Conservation (phyloP, 2,329 filamentous ascomycete genomes). For the Chrysosphaeria jannelii region DNA sequence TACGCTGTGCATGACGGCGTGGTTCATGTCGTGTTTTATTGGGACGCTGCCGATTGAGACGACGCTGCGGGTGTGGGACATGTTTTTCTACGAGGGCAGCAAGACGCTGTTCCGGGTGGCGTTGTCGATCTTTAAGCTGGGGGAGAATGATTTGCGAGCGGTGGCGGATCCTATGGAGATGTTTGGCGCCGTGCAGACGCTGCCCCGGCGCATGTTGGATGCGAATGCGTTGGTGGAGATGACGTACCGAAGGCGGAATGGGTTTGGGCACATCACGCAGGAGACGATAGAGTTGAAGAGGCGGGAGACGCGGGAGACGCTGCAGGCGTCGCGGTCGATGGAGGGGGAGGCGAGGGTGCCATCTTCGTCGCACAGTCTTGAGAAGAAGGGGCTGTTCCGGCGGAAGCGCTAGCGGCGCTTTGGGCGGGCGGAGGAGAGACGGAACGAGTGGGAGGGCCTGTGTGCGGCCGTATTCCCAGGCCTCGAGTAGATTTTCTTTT, state of each 20-base stretch:
- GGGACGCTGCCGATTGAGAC: conserved; percentile 78
- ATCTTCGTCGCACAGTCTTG: no score
- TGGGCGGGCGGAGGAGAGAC: no score
- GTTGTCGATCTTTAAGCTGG: conserved; percentile 68
- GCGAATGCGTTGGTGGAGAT: conserved; percentile 57
- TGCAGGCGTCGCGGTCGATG: no score
- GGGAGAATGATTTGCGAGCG: conserved; percentile 49
- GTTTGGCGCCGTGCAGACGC: conserved; percentile 73
- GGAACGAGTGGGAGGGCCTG: no score
- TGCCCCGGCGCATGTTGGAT: conserved; percentile 56
- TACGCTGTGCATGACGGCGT: conserved; percentile 73
- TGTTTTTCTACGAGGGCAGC: conserved; percentile 83
- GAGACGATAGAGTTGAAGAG: conserved; percentile 51
- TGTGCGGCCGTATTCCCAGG: no score
- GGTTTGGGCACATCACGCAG: conserved; percentile 57
- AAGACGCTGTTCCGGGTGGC: conserved; percentile 85
- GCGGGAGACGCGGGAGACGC: conserved; percentile 27
- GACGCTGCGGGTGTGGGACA: conserved; percentile 77
- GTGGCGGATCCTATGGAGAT: conserved; percentile 80
- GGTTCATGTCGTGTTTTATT: conserved; percentile 96
- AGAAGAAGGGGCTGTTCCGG: no score
- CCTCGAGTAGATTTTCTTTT: no score
- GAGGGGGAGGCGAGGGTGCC: no score
- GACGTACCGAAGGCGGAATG: conserved; percentile 52
- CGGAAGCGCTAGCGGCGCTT: no score